Percentiles rank a stretch among this genome's conserved stretches.
These are phyloP conservation scores for Petasospora fabianii DNA, from an alignment of 1,139 yeast genomes.

Conservation along the genomic window DNA sequence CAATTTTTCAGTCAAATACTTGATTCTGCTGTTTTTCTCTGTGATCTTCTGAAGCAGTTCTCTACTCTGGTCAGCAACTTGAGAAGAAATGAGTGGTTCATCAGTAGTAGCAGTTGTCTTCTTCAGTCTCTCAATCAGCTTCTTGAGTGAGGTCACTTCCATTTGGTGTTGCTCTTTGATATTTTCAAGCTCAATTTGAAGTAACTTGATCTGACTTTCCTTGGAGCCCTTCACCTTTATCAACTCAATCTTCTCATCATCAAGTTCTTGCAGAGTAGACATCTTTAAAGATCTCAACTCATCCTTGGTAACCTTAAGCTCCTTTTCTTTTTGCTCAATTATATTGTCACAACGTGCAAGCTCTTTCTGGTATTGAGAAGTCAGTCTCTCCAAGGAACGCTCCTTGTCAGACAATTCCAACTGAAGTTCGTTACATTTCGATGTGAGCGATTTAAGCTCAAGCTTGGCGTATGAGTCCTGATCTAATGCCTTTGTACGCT, in stretches of 20 bases:
- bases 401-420: conserved; percentile 22
- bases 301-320: conserved; percentile 30
- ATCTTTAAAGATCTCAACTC: conserved; percentile 26
- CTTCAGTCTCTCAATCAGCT: conserved; percentile 18
- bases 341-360: conserved; percentile 30
- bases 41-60: conserved; percentile 26
- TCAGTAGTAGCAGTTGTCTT: conserved; percentile 3
- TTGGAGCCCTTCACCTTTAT: conserved; percentile 33
- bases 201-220: conserved; percentile 36
- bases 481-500: conserved; percentile 11
- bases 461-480: conserved; percentile 20
- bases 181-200: conserved; percentile 37
- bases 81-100: background rate
- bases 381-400: conserved; percentile 9
- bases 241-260: conserved; percentile 35
- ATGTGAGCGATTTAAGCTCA: conserved; percentile 22
- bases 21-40: conserved; percentile 27
- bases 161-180: conserved; percentile 31
- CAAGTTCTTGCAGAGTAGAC: conserved; percentile 28
- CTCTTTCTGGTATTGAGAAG: conserved; percentile 19
- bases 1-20: conserved; percentile 18
- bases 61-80: conserved; percentile 3
- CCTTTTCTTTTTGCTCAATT: conserved; percentile 35
- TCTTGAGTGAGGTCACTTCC: conserved; percentile 32
- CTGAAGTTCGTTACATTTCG: conserved; percentile 24